phyloP scores from a whole-genome alignment of 805 yeast species.

The Pichia eremophila region DNA sequence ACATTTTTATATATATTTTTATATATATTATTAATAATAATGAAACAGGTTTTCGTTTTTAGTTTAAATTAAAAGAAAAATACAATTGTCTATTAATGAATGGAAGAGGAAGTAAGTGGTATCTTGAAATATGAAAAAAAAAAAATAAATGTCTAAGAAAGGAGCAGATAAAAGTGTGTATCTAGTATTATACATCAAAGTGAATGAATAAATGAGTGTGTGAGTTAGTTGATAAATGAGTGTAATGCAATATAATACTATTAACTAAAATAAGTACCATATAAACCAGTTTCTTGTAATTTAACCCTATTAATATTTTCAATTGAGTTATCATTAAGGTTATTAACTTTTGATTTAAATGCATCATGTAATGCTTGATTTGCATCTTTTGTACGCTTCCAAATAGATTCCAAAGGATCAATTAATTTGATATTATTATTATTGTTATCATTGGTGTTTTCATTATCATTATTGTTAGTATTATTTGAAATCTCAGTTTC shows the following conservation, averaged over 20 bases:
- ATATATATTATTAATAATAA: not conserved
- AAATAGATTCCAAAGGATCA: constrained; percentile 12
- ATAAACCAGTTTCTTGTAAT: constrained; percentile 2
- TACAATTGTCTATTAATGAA: too few relatives aligned
- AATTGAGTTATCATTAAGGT: not conserved
- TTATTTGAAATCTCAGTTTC: not conserved
- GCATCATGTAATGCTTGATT: not conserved
- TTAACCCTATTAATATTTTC: not conserved
- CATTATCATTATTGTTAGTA: not conserved
- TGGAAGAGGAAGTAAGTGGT: not conserved
- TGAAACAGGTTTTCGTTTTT: too few relatives aligned
- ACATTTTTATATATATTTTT: not conserved
- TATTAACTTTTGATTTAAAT: not conserved
- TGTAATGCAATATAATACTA: not conserved
- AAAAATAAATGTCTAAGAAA: not conserved
- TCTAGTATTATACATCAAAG: too few relatives aligned
- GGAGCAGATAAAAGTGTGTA: not conserved
- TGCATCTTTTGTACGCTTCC: constrained; percentile 7
- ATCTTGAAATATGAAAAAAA: not conserved
- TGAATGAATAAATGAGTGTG: too few relatives aligned
- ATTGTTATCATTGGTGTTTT: not conserved
- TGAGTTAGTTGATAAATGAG: too few relatives aligned
- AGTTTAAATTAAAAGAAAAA: too few relatives aligned
- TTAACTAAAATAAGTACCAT: constrained; percentile 5
- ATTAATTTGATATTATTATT: not conserved